Conservation (phyloP, 2,329 filamentous ascomycete species). For the Ceratocystis cubensis region DNA sequence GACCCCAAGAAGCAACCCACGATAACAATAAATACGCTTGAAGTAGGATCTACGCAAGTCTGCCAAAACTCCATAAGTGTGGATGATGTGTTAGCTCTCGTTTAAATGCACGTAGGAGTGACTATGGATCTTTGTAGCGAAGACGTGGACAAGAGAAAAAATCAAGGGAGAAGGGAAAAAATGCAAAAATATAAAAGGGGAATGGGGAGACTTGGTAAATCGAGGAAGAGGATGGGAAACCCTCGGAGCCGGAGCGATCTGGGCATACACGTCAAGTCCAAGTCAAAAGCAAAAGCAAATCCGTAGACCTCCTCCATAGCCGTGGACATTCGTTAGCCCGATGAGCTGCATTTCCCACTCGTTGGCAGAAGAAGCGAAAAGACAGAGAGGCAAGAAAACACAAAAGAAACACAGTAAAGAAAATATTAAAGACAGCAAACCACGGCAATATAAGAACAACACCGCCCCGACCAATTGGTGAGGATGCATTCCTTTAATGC, state of each 20-base stretch:
- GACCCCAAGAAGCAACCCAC: not conserved
- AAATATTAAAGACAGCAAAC: not conserved
- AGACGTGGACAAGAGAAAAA: conserved; percentile 2
- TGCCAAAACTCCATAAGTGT: not conserved
- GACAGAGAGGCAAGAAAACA: not conserved
- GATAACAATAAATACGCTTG: conserved; percentile 1
- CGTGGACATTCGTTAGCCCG: not conserved
- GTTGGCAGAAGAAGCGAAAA: not conserved
- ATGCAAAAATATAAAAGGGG: too few species aligned
- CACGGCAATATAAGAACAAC: not conserved
- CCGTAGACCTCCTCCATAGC: not conserved
- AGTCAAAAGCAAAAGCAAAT: not conserved
- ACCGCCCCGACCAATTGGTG: conserved; percentile 1
- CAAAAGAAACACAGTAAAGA: not conserved
- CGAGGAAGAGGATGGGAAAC: not conserved
- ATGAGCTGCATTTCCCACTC: not conserved
- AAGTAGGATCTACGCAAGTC: not conserved
- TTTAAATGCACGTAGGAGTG: conserved; percentile 1
- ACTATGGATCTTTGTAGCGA: not conserved
- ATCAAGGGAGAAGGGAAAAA: not conserved
- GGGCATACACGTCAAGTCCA: not conserved
- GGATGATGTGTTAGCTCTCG: conserved; percentile 8
- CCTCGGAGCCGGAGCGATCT: conserved; percentile 1
- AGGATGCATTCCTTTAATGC: not conserved
- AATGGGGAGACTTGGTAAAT: too few species aligned